These are phyloP conservation scores for Spinacia oleracea DNA, from an alignment of 179 eudicot genomes.

Conservation along the genomic window DNA sequence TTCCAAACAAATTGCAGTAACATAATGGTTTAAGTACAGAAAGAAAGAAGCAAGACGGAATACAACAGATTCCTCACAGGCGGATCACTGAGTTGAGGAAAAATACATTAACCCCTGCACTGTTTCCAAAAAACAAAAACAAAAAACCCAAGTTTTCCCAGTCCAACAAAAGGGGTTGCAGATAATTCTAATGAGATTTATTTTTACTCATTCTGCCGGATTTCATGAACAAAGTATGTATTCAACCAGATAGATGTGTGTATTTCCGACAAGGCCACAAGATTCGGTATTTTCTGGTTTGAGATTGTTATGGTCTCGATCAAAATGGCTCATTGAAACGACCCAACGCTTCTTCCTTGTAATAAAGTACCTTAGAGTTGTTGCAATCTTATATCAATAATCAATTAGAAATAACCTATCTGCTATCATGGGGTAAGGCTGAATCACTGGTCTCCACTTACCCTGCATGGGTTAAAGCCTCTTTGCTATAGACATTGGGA, in stretches of 20 bases:
- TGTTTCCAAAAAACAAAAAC: not conserved
- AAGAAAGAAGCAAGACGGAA: not conserved
- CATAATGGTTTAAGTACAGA: not conserved
- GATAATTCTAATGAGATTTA: not conserved
- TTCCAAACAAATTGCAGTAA: slow-evolving; percentile 3
- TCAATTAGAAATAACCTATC: too few species aligned
- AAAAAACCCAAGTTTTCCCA: not conserved
- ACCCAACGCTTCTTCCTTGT: too few species aligned
- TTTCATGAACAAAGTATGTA: not conserved
- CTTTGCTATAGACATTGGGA: too few species aligned
- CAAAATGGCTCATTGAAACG: too few species aligned
- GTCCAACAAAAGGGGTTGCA: not conserved
- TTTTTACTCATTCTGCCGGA: not conserved
- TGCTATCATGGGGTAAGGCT: too few species aligned
- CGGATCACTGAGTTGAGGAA: not conserved
- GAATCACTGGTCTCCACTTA: too few species aligned
- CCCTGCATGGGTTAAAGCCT: too few species aligned
- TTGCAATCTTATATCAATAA: too few species aligned
- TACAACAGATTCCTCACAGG: not conserved
- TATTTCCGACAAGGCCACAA: not conserved
- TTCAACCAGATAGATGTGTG: not conserved
- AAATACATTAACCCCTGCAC: not conserved
- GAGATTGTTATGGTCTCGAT: too few species aligned
- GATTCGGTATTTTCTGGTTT: not conserved
- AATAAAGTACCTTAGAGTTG: too few species aligned